Evolutionary conservation across 768 basidiomycete species (phyloP), one percentile per base, ranked within the genome.

Genomic region (Boletellus emodensis): DNA sequence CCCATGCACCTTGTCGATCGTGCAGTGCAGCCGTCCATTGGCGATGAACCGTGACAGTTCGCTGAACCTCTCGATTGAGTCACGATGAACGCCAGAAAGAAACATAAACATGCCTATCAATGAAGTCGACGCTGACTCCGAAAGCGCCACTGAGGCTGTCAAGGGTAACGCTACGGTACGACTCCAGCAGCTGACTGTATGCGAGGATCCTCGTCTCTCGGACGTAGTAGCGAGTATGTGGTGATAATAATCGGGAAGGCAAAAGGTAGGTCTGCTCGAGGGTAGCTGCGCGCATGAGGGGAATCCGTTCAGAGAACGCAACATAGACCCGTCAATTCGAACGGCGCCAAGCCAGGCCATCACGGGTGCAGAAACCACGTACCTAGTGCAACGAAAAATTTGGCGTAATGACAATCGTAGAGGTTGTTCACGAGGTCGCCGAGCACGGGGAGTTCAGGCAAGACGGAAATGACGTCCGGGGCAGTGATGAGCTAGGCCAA

Each of bases 171-270:
- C 85, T 89, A 34, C 86, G 80, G 66, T 98, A 99, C 10, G 81
- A 84, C 66, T 97, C 91, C n/a, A 99, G 75, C 5, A 97, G 76
- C 61, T 98, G 95, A 24, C 78, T 72, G 71, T 96, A 98, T 1
- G 94, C 94, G 17, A 88, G 82, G 56, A 98, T 93, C 32, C 96
- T 85, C 90, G 97, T 93, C 69, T 97, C 95, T 51, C 95, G 86
- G 28, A 94, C 79, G 67, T 96, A 97, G 73, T 77, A 95, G 8
- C 90, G 82, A 1, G 91, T 79, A 66, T 98, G 96, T 0, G 86
- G 88, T 2, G 84, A 79, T 41, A 98, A 80, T 51, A 94, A 71
- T 37, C 90, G 88, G 3, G 90, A 94, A 12, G 93, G 87, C n/a
- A 92, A 71, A 55, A 98, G 84, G 61, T 88, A 82, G 1, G 80